Percentiles rank a stretch among this genome's conserved stretches.
These are phyloP conservation scores for Colletotrichum magnum DNA, from an alignment of 2,329 filamentous ascomycete genomes.

Conservation along the genomic window DNA sequence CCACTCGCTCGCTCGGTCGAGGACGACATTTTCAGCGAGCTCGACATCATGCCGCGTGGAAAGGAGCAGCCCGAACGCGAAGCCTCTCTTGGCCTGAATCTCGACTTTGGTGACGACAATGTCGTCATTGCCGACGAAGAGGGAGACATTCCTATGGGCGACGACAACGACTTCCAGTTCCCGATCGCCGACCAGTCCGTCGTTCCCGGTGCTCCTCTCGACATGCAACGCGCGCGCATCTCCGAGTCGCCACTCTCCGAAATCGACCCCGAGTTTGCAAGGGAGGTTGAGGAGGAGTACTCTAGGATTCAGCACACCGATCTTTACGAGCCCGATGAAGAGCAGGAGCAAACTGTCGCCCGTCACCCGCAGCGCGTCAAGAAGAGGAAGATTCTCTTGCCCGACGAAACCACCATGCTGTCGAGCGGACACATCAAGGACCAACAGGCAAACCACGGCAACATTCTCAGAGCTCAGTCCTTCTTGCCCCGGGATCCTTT, in stretches of 20 bases:
- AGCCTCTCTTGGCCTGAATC: slow-evolving; percentile 66
- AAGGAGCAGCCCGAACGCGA: slow-evolving; percentile 72
- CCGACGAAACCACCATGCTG: slow-evolving; percentile 86
- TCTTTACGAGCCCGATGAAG: slow-evolving; percentile 73
- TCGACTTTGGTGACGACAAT: slow-evolving; percentile 67
- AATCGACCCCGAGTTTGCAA: slow-evolving; percentile 74
- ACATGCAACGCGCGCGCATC: slow-evolving; percentile 71
- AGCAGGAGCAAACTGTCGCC: slow-evolving; percentile 70
- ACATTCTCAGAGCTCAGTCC: slow-evolving; percentile 85
- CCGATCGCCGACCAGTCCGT: slow-evolving; percentile 70
- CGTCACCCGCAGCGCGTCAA: slow-evolving; percentile 79
- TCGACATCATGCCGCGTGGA: slow-evolving; percentile 69
- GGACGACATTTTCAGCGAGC: slow-evolving; percentile 77
- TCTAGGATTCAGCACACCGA: slow-evolving; percentile 66
- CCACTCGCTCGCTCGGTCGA: slow-evolving; percentile 76
- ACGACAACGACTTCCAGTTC: slow-evolving; percentile 73
- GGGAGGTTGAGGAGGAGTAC: slow-evolving; percentile 72
- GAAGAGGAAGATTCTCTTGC: slow-evolving; percentile 84
- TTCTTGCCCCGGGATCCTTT: slow-evolving; percentile 92
- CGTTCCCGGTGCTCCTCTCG: slow-evolving; percentile 61
- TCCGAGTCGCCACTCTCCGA: slow-evolving; percentile 80
- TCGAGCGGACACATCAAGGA: slow-evolving; percentile 84
- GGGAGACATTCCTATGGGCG: slow-evolving; percentile 73
- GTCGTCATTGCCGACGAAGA: slow-evolving; percentile 75
- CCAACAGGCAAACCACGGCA: slow-evolving; percentile 87